Percentiles rank a stretch among this genome's conserved stretches.
phyloP scores from a whole-genome alignment of 257 asterid species.

The Orobanche coerulescens region DNA sequence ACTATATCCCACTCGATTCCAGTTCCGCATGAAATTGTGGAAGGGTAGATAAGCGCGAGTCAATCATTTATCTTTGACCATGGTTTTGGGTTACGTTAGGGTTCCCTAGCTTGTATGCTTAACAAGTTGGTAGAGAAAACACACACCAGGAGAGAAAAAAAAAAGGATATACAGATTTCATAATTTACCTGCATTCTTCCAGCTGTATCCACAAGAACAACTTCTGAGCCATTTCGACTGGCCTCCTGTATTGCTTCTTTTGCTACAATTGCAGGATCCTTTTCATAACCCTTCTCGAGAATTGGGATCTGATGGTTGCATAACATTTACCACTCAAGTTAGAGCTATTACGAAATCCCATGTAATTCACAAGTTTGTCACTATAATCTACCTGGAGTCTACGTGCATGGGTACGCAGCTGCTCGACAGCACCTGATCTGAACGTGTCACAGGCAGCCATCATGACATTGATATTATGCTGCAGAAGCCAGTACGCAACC shows the following conservation, averaged over 20 bases:
- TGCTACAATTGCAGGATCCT: slow-evolving; percentile 92
- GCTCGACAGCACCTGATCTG: slow-evolving; percentile 99
- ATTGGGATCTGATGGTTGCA: slow-evolving; percentile 58
- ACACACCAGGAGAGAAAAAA: too few relatives aligned
- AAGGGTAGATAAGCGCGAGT: too few relatives aligned
- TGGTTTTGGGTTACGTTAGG: too few relatives aligned
- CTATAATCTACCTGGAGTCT: slow-evolving; percentile 66
- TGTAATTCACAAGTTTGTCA: neutral
- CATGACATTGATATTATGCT: slow-evolving; percentile 73
- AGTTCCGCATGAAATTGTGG: too few relatives aligned
- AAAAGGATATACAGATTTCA: too few relatives aligned
- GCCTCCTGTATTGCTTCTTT: slow-evolving; percentile 98
- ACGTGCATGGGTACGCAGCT: slow-evolving; percentile 91
- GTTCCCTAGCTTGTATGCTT: too few relatives aligned
- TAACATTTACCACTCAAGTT: slow-evolving; percentile 3
- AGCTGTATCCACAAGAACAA: slow-evolving; percentile 94
- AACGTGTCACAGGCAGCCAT: slow-evolving; percentile 99
- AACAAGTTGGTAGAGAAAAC: too few relatives aligned
- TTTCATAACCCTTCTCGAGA: slow-evolving; percentile 95
- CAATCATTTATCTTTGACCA: too few relatives aligned
- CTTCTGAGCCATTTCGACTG: slow-evolving; percentile 74
- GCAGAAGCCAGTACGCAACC: slow-evolving; percentile 98
- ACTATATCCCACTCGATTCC: too few relatives aligned
- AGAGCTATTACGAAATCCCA: slow-evolving; percentile 6
- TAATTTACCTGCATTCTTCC: slow-evolving; percentile 89